phyloP scores from a whole-genome alignment of 768 basidiomycete species.

The Boletus subcaerulescens region DNA sequence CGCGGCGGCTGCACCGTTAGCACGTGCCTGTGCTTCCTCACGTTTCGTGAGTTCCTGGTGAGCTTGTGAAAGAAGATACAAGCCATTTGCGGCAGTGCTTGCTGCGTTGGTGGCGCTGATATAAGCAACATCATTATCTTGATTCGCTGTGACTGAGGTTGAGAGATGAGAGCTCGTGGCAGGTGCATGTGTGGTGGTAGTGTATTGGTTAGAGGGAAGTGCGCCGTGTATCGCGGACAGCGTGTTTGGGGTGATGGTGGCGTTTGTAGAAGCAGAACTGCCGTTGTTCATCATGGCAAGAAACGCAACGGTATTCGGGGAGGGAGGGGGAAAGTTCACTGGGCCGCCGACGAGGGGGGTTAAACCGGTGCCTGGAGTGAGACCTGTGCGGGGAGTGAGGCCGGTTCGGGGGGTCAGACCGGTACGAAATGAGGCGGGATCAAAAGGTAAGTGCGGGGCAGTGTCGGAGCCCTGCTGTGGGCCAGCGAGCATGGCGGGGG shows the following conservation, averaged over 20 bases:
- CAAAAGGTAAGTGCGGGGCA: conserved; percentile 50
- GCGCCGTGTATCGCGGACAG: conserved; percentile 67
- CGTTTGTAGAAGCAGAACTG: conserved; percentile 32
- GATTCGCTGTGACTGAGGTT: conserved; percentile 34
- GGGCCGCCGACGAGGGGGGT: conserved; percentile 78
- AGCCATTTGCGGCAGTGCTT: conserved; percentile 79
- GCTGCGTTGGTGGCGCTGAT: conserved; percentile 56
- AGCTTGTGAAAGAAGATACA: conserved; percentile 91
- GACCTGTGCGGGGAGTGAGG: conserved; percentile 80
- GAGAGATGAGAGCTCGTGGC: conserved; percentile 35
- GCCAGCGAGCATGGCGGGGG: conserved; percentile 93
- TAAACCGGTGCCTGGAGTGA: conserved; percentile 72
- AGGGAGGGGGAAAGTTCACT: conserved; percentile 74
- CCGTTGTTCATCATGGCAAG: conserved; percentile 84
- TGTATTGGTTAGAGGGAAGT: conserved; percentile 37
- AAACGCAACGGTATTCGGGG: conserved; percentile 89
- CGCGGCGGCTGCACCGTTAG: conserved; percentile 37
- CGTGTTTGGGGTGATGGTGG: conserved; percentile 61
- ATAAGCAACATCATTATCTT: conserved; percentile 32
- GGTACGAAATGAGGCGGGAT: conserved; percentile 72
- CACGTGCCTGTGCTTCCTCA: conserved; percentile 78
- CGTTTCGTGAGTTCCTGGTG: conserved; percentile 95
- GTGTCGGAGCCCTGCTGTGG: conserved; percentile 55
- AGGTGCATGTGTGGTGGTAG: conserved; percentile 31
- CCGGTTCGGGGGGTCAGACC: conserved; percentile 87